Evolutionary conservation across 1,139 yeast species (phyloP).

Genomic region (Candida sp.): DNA sequence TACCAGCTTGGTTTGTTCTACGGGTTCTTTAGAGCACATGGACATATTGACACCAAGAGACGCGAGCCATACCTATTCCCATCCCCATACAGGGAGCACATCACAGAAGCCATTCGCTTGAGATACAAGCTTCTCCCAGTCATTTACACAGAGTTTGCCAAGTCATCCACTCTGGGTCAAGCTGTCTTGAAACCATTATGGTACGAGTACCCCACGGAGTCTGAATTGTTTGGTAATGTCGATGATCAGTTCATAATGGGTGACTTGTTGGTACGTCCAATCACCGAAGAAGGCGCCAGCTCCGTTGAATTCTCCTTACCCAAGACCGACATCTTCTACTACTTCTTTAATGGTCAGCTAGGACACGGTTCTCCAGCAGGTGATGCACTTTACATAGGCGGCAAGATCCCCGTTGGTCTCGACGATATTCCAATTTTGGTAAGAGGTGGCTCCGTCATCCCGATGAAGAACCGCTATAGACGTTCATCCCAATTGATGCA

Average conservation of each 20-base stretch:
- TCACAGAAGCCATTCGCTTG: slow-evolving; percentile 71
- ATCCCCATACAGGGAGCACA: slow-evolving; percentile 70
- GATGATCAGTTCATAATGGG: no score
- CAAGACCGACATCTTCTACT: slow-evolving; percentile 66
- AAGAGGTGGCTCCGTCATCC: slow-evolving; percentile 78
- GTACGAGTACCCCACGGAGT: no score
- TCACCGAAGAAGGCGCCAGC: slow-evolving; percentile 28
- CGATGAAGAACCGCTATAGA: slow-evolving; percentile 74
- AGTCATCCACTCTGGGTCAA: not conserved
- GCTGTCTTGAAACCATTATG: no score
- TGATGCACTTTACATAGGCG: not conserved
- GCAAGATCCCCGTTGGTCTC: slow-evolving; percentile 24
- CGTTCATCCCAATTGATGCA: slow-evolving; percentile 80
- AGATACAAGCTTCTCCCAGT: slow-evolving; percentile 54
- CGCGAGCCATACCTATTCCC: slow-evolving; percentile 93
- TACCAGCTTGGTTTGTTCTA: slow-evolving; percentile 96
- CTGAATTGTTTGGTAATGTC: no score
- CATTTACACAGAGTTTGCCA: not conserved
- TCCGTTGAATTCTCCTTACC: slow-evolving; percentile 63
- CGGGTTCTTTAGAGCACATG: slow-evolving; percentile 97
- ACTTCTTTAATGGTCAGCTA: slow-evolving; percentile 45
- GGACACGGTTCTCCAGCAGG: not conserved
- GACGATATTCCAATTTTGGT: slow-evolving; percentile 72
- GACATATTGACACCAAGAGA: slow-evolving; percentile 91
- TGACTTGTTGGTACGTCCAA: no score